phyloP scores from a whole-genome alignment of 1,139 yeast genomes.

The Saccharomyces hybrid region DNA sequence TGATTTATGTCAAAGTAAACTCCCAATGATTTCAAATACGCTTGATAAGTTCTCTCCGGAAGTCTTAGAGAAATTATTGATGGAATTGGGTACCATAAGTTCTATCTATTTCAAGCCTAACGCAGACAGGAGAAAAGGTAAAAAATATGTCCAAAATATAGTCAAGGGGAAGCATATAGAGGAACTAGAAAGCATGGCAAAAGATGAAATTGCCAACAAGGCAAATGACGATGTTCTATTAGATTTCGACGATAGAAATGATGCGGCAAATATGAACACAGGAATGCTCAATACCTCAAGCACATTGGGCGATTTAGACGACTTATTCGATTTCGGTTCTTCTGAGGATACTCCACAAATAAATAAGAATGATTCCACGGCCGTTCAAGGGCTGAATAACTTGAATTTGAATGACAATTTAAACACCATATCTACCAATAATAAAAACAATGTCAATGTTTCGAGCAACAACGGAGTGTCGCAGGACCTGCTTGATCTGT shows the following conservation, averaged over 20 bases:
- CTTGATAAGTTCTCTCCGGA: constrained; percentile 64
- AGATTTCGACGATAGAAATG: constrained; percentile 54
- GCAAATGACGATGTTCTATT: constrained; percentile 72
- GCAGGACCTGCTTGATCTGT: constrained; percentile 50
- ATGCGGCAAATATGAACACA: constrained; percentile 8
- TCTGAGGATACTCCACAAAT: constrained; percentile 16
- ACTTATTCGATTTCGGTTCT: constrained; percentile 41
- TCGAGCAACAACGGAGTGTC: constrained; percentile 22
- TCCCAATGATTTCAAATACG: constrained; percentile 68
- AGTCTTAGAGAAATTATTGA: constrained; percentile 57
- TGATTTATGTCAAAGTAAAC: constrained; percentile 36
- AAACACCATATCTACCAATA: neutral
- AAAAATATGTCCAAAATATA: constrained; percentile 26
- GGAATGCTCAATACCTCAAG: constrained; percentile 29
- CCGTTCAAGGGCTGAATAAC: constrained; percentile 20
- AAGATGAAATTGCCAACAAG: constrained; percentile 61
- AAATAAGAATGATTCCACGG: constrained; percentile 6
- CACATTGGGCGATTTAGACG: constrained; percentile 57
- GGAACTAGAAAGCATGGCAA: constrained; percentile 72
- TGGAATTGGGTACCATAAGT: constrained; percentile 78
- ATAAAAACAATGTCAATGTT: neutral
- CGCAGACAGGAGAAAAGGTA: constrained; percentile 41
- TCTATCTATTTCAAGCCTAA: constrained; percentile 88
- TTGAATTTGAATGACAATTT: constrained; percentile 21
- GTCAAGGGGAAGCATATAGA: constrained; percentile 52